Evolutionary conservation across 176 grass and related monocot genomes (phyloP).

Genomic region (Puya raimondii): DNA sequence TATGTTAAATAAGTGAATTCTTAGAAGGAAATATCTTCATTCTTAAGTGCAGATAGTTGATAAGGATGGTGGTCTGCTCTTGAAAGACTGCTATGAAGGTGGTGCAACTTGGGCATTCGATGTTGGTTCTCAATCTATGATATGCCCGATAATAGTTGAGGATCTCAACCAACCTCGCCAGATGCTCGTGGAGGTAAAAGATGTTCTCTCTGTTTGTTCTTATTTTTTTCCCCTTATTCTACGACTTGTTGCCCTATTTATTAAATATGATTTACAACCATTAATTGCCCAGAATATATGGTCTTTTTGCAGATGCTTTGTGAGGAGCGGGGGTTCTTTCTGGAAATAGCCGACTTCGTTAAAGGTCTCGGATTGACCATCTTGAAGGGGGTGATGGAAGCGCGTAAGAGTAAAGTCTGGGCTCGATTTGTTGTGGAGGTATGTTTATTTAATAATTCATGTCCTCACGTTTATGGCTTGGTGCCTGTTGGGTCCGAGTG

Average conservation of each 20-base stretch:
- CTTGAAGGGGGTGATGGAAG: slow-evolving; percentile 77
- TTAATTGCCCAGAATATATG: slow-evolving; percentile 8
- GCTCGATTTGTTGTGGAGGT: slow-evolving; percentile 76
- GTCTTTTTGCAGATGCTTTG: slow-evolving; percentile 55
- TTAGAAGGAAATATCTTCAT: not conserved
- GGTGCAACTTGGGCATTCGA: slow-evolving; percentile 86
- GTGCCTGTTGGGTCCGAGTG: not conserved
- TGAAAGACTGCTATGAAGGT: slow-evolving; percentile 77
- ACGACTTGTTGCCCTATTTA: not conserved
- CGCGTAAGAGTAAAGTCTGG: slow-evolving; percentile 70
- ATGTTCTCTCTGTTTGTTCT: slow-evolving; percentile 7
- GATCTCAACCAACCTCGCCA: slow-evolving; percentile 74
- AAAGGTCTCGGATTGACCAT: slow-evolving; percentile 75
- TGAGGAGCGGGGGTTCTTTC: slow-evolving; percentile 67
- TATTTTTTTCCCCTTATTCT: not conserved
- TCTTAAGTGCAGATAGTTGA: slow-evolving; percentile 37
- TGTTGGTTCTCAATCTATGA: slow-evolving; percentile 68
- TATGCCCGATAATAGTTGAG: slow-evolving; percentile 71
- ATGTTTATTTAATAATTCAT: slow-evolving; percentile 7
- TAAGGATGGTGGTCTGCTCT: slow-evolving; percentile 44
- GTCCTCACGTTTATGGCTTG: not conserved
- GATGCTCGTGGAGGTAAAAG: slow-evolving; percentile 66
- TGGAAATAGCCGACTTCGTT: slow-evolving; percentile 85
- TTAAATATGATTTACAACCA: slow-evolving; percentile 9
- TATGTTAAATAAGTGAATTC: not conserved